phyloP scores from a whole-genome alignment of 352 stramenopile genomes.

The Phytophthora tubulina region DNA sequence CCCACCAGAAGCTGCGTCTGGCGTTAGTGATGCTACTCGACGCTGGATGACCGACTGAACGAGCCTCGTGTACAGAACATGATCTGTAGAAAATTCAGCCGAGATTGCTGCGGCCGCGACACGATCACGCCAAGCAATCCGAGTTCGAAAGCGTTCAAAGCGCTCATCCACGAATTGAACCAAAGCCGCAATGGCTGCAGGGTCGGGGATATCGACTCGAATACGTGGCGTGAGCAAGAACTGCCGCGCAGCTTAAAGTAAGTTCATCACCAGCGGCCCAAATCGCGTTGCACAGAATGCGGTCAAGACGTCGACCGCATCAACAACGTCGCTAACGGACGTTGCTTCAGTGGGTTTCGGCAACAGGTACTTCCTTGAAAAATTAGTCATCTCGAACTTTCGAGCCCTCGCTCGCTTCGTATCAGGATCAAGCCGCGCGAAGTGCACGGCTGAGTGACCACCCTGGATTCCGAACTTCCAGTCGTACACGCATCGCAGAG shows the following conservation, averaged over 20 bases:
- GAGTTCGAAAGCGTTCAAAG: not conserved
- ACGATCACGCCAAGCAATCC: not conserved
- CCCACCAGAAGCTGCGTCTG: not conserved
- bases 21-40: not conserved
- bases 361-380: not conserved
- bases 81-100: not conserved
- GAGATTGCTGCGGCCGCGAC: not conserved
- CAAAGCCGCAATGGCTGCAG: not conserved
- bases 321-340: not conserved
- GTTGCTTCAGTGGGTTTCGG: not conserved
- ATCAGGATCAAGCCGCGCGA: not conserved
- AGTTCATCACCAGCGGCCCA: not conserved
- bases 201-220: not conserved
- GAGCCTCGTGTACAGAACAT: not conserved
- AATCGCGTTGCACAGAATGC: not conserved
- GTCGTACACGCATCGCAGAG: not conserved
- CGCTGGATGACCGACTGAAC: not conserved
- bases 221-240: not conserved
- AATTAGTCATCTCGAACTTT: not conserved
- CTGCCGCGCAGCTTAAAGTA: not conserved
- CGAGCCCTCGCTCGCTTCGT: not conserved
- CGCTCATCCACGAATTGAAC: not conserved
- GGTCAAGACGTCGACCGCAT: not conserved
- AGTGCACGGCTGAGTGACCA: not conserved
- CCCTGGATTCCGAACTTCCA: not conserved